Evolutionary conservation across 2,329 filamentous ascomycete species (phyloP), one percentile per base, ranked within the genome.

Genomic region (Penicillium sp.): DNA sequence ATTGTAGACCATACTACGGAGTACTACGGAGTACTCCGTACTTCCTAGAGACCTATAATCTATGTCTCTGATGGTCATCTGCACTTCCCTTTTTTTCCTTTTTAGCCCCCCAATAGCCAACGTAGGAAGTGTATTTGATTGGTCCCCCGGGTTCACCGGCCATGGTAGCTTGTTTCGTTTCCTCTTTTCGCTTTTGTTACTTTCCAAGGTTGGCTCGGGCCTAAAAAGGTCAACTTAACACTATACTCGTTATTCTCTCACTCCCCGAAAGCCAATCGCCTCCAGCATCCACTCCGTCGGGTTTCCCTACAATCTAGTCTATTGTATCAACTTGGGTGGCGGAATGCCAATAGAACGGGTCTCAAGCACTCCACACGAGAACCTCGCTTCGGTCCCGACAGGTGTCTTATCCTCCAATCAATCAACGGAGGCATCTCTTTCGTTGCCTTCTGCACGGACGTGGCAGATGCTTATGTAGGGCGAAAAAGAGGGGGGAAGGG

Each of bases 391-490:
- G 12, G 19, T 39, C n/a, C 51, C 25, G 21, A 19, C 8, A 38
- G n/a, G 21, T 49, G 3, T 10, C 25, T 38, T 13, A 49, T 59
- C 49, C 27, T 27, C 49, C 59, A 58, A 55, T 55, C 48, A 55
- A n/a, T 5, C 2, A 25, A 13, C 9, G 2, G 21, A 38, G 31
- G n/a, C 31, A 15, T 42, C 38, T 21, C 12, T 19, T 47, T 31
- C 8, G 23, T 41, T 29, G 19, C 31, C 31, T 51, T 13, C 47
- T 43, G 57, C 59, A 60, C 54, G 47, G 61, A 54, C 57, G 29
- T 57, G 60, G 49, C 47, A 55, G 56, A 50, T 61, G 51, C 53
- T 55, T 43, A 57, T 41, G 25, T 48, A 36, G 31, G 9, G 29
- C 1, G 29, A 31, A 33, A 25, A 23, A 19, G 38, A 15, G 19